Percentiles rank a stretch among this genome's conserved stretches.
Evolutionary conservation across 2,329 filamentous ascomycete species (phyloP).

Genomic region (Pseudogymnoascus sp.): DNA sequence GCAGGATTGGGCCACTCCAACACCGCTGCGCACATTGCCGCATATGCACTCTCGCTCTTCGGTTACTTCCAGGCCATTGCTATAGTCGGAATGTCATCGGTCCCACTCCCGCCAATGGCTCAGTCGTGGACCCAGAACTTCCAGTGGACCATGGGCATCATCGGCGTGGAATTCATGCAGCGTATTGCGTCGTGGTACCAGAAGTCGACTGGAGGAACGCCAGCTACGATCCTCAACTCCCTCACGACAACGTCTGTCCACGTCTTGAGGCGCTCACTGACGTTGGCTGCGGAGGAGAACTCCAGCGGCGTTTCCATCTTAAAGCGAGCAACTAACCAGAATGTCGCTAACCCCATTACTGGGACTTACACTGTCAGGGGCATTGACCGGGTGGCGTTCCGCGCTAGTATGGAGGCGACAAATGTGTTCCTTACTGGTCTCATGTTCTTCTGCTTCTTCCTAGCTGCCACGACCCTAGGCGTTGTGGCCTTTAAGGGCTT

Average conservation of each 20-base stretch:
- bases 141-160: conserved; percentile 97
- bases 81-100: conserved; percentile 77
- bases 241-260: conserved; percentile 74
- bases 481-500: conserved; percentile 75
- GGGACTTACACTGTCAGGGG: conserved; percentile 64
- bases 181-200: conserved; percentile 92
- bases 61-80: conserved; percentile 92
- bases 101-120: conserved; percentile 79
- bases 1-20: conserved; percentile 90
- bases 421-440: conserved; percentile 93
- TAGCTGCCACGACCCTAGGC: conserved; percentile 64
- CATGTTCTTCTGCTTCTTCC: conserved; percentile 81
- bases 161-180: conserved; percentile 80
- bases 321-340: conserved; percentile 43
- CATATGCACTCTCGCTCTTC: conserved; percentile 86
- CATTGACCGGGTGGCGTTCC: conserved; percentile 84
- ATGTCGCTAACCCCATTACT: conserved; percentile 46
- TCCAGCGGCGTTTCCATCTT: conserved; percentile 21
- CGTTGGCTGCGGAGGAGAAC: neutral
- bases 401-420: conserved; percentile 74
- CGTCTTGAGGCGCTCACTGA: conserved; percentile 49
- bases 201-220: conserved; percentile 80
- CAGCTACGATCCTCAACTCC: conserved; percentile 69
- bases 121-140: conserved; percentile 95
- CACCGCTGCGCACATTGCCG: conserved; percentile 87